These are phyloP conservation scores for Penicillium bialowiezense DNA, from an alignment of 495 filamentous ascomycete genomes.

Conservation along the genomic window DNA sequence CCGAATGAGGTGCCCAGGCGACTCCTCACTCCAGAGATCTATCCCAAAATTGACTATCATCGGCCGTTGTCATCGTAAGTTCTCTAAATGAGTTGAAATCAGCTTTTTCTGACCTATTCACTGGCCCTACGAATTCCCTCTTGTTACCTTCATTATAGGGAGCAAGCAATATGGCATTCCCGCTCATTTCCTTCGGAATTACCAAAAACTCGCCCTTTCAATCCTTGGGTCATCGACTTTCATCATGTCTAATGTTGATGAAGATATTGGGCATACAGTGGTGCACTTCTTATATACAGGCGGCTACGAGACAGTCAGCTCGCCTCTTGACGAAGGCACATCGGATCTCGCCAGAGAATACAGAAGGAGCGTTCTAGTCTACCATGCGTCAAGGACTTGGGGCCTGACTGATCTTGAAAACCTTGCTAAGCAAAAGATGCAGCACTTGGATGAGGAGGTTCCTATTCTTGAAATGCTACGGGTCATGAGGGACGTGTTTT, in stretches of 20 bases:
- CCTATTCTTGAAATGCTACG: slow-evolving; percentile 7
- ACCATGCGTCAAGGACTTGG: slow-evolving; percentile 10
- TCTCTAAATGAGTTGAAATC: not conserved
- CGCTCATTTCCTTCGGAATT: not conserved
- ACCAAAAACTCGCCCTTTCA: not conserved
- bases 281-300: slow-evolving; percentile 11
- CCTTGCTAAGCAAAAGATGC: slow-evolving; percentile 9
- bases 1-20: slow-evolving; percentile 1
- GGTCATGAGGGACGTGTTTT: slow-evolving; percentile 6
- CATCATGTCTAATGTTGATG: slow-evolving; percentile 5
- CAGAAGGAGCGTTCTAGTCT: slow-evolving; percentile 11
- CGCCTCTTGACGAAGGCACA: not conserved
- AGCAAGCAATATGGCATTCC: slow-evolving; percentile 10
- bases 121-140: slow-evolving; percentile 6
- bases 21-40: slow-evolving; percentile 4
- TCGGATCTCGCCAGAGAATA: slow-evolving; percentile 11
- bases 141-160: slow-evolving; percentile 6
- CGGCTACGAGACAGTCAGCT: slow-evolving; percentile 7
- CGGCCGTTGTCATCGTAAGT: slow-evolving; percentile 8
- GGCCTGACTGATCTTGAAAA: slow-evolving; percentile 7
- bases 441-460: slow-evolving; percentile 2
- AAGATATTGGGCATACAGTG: slow-evolving; percentile 11
- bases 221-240: not conserved
- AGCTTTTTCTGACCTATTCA: slow-evolving; percentile 4
- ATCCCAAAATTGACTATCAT: slow-evolving; percentile 9